phyloP scores from a whole-genome alignment of 2,329 filamentous ascomycete genomes.

The Lomentospora prolificans region DNA sequence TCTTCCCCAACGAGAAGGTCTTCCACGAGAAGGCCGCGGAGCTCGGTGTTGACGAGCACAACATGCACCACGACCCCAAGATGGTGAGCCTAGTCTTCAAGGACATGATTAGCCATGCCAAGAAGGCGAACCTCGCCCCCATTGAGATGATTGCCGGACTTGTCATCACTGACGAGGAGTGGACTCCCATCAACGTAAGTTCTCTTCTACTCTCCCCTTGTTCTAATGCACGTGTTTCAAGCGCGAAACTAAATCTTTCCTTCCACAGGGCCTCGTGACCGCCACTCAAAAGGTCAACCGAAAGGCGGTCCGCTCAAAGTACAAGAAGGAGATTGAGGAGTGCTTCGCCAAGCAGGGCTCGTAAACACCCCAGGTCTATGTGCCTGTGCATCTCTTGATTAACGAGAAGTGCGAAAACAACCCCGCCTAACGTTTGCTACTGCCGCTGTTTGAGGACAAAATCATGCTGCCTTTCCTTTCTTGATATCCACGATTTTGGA shows the following conservation, averaged over 20 bases:
- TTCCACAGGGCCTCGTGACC: constrained; percentile 43
- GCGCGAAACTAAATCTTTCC: neutral
- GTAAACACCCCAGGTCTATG: neutral
- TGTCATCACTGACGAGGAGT: constrained; percentile 75
- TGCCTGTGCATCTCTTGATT: too few relatives aligned
- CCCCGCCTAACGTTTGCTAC: too few relatives aligned
- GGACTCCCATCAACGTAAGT: constrained; percentile 77
- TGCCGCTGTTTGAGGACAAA: neutral
- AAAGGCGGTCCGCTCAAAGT: constrained; percentile 37
- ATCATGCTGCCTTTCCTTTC: neutral
- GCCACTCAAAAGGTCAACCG: constrained; percentile 54
- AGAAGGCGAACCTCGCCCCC: constrained; percentile 53
- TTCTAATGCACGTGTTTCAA: neutral
- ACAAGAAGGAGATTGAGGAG: constrained; percentile 40
- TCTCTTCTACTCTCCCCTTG: neutral
- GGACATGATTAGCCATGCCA: constrained; percentile 56
- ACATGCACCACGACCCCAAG: constrained; percentile 58
- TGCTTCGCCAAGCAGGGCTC: constrained; percentile 15
- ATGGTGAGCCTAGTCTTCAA: constrained; percentile 52
- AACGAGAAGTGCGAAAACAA: too few relatives aligned
- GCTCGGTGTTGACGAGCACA: constrained; percentile 54
- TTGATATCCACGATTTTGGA: neutral
- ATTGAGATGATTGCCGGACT: constrained; percentile 71
- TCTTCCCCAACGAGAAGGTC: constrained; percentile 57
- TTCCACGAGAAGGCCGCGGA: constrained; percentile 50